Conservation (phyloP, 2,329 filamentous ascomycete species). For the Plenodomus biglobosus region DNA sequence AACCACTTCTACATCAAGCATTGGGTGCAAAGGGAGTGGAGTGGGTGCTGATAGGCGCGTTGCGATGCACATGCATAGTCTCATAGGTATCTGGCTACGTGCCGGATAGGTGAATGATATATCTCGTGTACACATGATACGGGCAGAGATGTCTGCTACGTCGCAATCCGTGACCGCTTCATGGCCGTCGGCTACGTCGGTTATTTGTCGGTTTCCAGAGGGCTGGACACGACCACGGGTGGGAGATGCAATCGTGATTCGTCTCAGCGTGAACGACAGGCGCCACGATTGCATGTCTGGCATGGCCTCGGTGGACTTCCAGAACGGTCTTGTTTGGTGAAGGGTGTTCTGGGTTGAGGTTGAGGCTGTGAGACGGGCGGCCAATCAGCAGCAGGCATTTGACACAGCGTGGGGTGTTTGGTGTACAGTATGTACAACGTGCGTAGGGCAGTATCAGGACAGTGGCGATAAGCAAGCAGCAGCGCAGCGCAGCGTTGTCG, state of each 20-base stretch:
- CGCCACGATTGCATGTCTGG: constrained; percentile 6
- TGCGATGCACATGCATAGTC: constrained; percentile 2
- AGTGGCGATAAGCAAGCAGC: constrained; percentile 25
- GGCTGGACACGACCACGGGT: constrained; percentile 1
- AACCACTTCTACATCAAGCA: constrained; percentile 6
- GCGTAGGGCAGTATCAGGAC: too few relatives aligned
- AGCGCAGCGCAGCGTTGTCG: constrained; percentile 6
- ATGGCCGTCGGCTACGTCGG: constrained; percentile 26
- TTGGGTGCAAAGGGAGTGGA: constrained; percentile 9
- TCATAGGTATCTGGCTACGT: neutral
- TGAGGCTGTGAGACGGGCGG: constrained; percentile 8
- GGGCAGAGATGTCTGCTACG: constrained; percentile 4
- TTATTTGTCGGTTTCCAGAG: constrained; percentile 4
- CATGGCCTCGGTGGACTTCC: constrained; percentile 4
- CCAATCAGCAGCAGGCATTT: constrained; percentile 15
- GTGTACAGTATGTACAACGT: too few relatives aligned
- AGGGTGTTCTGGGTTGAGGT: constrained; percentile 10
- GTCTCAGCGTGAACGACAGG: constrained; percentile 8
- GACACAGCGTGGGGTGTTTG: constrained; percentile 26
- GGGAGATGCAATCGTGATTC: constrained; percentile 11
- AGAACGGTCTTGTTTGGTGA: neutral
- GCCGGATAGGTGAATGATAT: constrained; percentile 8
- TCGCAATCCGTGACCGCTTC: constrained; percentile 22
- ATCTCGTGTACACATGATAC: neutral
- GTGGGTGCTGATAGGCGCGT: neutral